Conservation (phyloP, 306 rosid genomes). For the Adenanthera pavonina region DNA sequence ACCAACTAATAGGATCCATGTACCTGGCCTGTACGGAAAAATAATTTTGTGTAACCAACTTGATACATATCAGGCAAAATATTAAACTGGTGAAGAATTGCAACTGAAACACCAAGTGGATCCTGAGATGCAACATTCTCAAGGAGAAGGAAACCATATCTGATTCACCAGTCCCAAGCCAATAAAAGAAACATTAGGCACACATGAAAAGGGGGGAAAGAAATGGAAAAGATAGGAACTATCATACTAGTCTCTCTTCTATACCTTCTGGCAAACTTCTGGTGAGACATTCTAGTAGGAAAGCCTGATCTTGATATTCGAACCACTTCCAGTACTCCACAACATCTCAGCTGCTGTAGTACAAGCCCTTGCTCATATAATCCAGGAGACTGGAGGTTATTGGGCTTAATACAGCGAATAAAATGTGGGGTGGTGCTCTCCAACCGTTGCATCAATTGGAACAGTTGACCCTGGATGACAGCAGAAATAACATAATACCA, state of each 20-base stretch:
- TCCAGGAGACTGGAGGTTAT: constrained; percentile 93
- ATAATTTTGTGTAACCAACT: constrained; percentile 97
- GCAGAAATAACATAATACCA: constrained; percentile 33
- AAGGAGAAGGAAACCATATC: constrained; percentile 97
- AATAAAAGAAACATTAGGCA: constrained; percentile 40
- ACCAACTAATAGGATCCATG: constrained; percentile 28
- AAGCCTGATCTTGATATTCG: constrained; percentile 97
- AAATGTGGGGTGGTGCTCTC: constrained; percentile 98
- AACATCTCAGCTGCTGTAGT: constrained; percentile 94
- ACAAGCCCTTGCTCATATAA: constrained; percentile 94
- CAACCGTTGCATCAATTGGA: constrained; percentile 92
- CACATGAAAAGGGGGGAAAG: not conserved
- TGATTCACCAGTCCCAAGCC: constrained; percentile 50
- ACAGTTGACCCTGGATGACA: constrained; percentile 80
- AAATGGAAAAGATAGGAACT: constrained; percentile 16
- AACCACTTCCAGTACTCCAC: constrained; percentile 98
- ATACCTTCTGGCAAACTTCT: constrained; percentile 95
- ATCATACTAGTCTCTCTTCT: constrained; percentile 16
- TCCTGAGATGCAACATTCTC: constrained; percentile 86
- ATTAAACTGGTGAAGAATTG: constrained; percentile 97
- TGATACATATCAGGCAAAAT: constrained; percentile 97
- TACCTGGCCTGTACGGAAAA: constrained; percentile 99
- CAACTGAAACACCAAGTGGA: constrained; percentile 95
- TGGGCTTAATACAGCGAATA: constrained; percentile 98
- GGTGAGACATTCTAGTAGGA: constrained; percentile 97